phyloP scores from a whole-genome alignment of 495 filamentous ascomycete genomes.

The Xylaria bambusicola region DNA sequence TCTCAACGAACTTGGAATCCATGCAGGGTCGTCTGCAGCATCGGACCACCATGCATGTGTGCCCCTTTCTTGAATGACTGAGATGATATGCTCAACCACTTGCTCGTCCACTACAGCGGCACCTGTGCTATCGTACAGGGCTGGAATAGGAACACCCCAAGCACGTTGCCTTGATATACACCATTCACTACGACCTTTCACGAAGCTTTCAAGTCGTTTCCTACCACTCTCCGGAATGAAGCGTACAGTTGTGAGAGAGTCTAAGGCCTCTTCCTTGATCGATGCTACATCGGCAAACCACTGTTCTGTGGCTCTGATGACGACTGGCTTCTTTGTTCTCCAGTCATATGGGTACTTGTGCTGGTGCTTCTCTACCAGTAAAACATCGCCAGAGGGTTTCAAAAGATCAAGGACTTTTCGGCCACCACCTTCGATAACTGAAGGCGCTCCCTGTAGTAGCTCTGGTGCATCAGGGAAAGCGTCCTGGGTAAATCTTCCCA shows the following conservation, averaged over 20 bases:
- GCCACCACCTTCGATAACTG: conserved; percentile 60
- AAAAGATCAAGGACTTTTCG: conserved; percentile 68
- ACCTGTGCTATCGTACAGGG: conserved; percentile 72
- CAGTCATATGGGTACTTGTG: conserved; percentile 99
- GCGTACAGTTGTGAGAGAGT: conserved; percentile 65
- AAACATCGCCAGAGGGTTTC: conserved; percentile 49
- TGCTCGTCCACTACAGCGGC: conserved; percentile 74
- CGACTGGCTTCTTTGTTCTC: conserved; percentile 89
- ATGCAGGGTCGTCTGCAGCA: conserved; percentile 66
- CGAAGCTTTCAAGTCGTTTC: conserved; percentile 75
- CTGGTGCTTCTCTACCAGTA: conserved; percentile 66
- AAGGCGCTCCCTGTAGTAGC: conserved; percentile 48
- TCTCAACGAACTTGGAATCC: conserved; percentile 64
- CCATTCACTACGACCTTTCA: conserved; percentile 90
- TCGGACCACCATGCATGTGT: conserved; percentile 95
- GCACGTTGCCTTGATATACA: conserved; percentile 97
- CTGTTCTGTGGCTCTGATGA: conserved; percentile 89
- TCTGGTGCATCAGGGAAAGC: conserved; percentile 68
- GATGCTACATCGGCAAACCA: conserved; percentile 93
- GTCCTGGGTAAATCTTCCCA: conserved; percentile 74
- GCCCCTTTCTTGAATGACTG: conserved; percentile 71
- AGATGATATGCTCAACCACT: conserved; percentile 82
- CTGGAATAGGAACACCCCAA: conserved; percentile 96
- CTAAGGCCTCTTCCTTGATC: conserved; percentile 72
- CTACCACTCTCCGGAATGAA: conserved; percentile 78